Base-by-base conservation (phyloP, 2,329 filamentous ascomycete genomes). In the Diaporthe eres region DNA sequence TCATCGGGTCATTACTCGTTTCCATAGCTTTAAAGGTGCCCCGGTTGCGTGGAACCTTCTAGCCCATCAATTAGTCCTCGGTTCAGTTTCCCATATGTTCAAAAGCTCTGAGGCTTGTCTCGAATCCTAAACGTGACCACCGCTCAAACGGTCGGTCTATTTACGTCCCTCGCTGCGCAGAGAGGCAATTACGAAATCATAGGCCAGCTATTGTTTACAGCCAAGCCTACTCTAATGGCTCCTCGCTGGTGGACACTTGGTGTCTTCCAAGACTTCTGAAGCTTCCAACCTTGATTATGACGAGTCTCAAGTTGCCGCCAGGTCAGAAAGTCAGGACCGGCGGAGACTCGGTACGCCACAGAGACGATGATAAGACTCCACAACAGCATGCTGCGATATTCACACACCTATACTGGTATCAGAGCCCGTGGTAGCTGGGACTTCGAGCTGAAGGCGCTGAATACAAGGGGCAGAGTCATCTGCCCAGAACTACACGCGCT, bases 1-100 rank as follows among this genome's bases (percentile, higher is more conserved):
- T 68, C 22, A 51, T 53, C 47, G 47, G 31, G 47, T 39, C 65
- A 53, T 68, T 53, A 53, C 47, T 68, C 65, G 47, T 53, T 39
- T 28, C 31, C 15, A 28, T 28, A 53, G 31, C 13, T 25, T 28
- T 19, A 37, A 68, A 39, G 5, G 22, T 37, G 37, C 28, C 31
- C 47, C 42, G 42, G 34, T 28, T 39, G 47, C 47, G 3, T 53
- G 34, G 47, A 25, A 53, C n/a, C 28, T 17, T 53, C 31, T 53
- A 53, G 47, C 22, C 47, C 47, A 28, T 13, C 28, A 12, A 42
- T n/a, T 9, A 22, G 34, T 28, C 8, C 47, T 37, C 31, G 47
- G 31, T 8, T 53, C 22, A 39, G 31, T 39, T 53, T 68, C 65
- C 47, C 49, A 39, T 53, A 19, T 53, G 47, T 53, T 6, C 1